phyloP scores from a whole-genome alignment of 371 early-diverging fungal genomes.

The Lichtheimia ramosa region DNA sequence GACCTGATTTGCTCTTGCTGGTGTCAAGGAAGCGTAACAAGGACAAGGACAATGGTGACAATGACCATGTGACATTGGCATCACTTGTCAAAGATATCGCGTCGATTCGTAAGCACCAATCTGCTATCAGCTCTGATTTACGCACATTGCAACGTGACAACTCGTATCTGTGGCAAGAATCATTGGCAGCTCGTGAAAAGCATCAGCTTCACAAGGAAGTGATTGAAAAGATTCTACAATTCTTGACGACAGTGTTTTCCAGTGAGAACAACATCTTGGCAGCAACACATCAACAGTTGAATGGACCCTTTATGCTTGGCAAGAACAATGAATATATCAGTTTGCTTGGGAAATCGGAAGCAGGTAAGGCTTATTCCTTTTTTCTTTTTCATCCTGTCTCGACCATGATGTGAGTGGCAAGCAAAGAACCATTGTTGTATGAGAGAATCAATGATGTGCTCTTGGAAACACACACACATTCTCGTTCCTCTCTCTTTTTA shows the following conservation, averaged over 20 bases:
- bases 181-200: slow-evolving; percentile 68
- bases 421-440: not conserved
- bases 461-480: not conserved
- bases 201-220: slow-evolving; percentile 85
- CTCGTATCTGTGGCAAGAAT: slow-evolving; percentile 85
- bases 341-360: slow-evolving; percentile 2
- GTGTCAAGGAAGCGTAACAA: slow-evolving; percentile 53
- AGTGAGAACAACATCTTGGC: slow-evolving; percentile 10
- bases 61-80: slow-evolving; percentile 38
- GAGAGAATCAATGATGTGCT: no score
- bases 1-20: slow-evolving; percentile 51
- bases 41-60: slow-evolving; percentile 44
- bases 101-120: slow-evolving; percentile 80
- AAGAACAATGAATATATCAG: slow-evolving; percentile 21
- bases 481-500: not conserved
- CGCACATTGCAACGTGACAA: slow-evolving; percentile 84
- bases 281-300: slow-evolving; percentile 4
- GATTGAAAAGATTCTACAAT: slow-evolving; percentile 85
- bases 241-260: slow-evolving; percentile 68
- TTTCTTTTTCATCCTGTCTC: not conserved
- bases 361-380: slow-evolving; percentile 1
- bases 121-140: slow-evolving; percentile 78
- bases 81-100: slow-evolving; percentile 73
- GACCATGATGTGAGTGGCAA: not conserved
- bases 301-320: slow-evolving; percentile 14